Conservation (phyloP, 768 basidiomycete genomes). For the Royoungia palumana region DNA sequence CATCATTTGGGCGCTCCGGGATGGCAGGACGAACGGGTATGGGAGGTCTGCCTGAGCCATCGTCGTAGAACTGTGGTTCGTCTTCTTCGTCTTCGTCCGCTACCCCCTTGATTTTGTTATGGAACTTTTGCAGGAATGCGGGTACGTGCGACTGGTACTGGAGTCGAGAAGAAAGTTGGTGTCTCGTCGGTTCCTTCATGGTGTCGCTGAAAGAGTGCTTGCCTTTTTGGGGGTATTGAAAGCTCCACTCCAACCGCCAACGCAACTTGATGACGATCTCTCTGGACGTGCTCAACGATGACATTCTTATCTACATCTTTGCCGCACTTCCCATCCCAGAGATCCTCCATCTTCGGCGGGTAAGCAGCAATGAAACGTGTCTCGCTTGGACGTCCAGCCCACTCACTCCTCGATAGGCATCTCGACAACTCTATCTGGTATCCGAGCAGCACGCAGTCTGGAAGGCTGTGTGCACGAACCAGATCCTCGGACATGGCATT, state of each 20-base stretch:
- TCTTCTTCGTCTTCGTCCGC: slow-evolving; percentile 42
- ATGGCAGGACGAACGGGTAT: slow-evolving; percentile 72
- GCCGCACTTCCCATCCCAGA: slow-evolving; percentile 37
- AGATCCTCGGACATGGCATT: slow-evolving; percentile 44
- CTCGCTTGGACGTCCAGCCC: background rate
- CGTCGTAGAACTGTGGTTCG: slow-evolving; percentile 56
- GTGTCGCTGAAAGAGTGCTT: slow-evolving; percentile 2
- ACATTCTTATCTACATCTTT: slow-evolving; percentile 37
- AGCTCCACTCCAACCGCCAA: background rate
- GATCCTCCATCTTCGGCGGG: slow-evolving; percentile 43
- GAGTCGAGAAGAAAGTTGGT: slow-evolving; percentile 70
- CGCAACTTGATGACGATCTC: slow-evolving; percentile 14
- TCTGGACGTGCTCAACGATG: slow-evolving; percentile 33
- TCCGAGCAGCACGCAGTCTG: slow-evolving; percentile 53
- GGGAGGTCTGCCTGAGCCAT: slow-evolving; percentile 67
- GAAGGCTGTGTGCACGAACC: slow-evolving; percentile 45
- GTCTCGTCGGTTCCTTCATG: slow-evolving; percentile 59
- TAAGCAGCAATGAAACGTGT: slow-evolving; percentile 17
- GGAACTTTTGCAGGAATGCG: slow-evolving; percentile 61
- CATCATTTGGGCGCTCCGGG: slow-evolving; percentile 61
- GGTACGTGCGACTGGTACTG: slow-evolving; percentile 61
- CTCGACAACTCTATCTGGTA: slow-evolving; percentile 43
- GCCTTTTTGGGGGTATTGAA: slow-evolving; percentile 18
- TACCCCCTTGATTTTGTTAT: slow-evolving; percentile 58
- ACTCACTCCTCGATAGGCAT: slow-evolving; percentile 39